Base-by-base conservation (phyloP, 352 stramenopile species). In the Elongisporangium undulatum region DNA sequence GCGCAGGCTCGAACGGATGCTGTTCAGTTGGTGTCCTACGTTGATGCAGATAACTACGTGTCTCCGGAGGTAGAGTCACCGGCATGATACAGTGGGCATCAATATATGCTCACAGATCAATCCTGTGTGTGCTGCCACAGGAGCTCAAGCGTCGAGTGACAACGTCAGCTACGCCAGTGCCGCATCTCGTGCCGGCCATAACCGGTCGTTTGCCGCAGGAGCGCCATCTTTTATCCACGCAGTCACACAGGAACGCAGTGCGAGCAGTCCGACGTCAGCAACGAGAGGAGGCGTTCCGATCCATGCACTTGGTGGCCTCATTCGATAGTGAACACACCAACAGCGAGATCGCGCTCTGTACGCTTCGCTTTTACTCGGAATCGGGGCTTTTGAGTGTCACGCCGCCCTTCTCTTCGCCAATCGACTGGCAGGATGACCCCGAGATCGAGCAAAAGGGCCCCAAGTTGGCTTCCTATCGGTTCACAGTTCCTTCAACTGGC, bases 231-330 rank as follows among this genome's bases (percentile, higher is more conserved):
- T 22, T 62, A 55, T 41, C 58, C 29, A 60, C 39, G 4, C 63
- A 50, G 62, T 80, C 71, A 12, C 39, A 63, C n/a, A 19, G n/a
- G 56, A 82, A 79, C 34, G 55, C 48, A 21, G 52, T 61, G 59
- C 71, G 56, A 16, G 69, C 34, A 19, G 82, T 56, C 69, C 59
- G 69, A 29, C 77, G 77, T n/a, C 49, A 58, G 1, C 77, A 80
- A 41, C 79, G 79, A 9, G 82, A 90, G 41, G 71, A 86, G 53
- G 61, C 64, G 45, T 78, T 79, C 51, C 72, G 71, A 21, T 63
- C 75, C n/a, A 92, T 92, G 82, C 75, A 89, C 56, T 53, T 92
- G 22, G 72, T 85, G 51, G 71, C 80, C 5, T 61, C 59, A 3
- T 56, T 90, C 5, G 63, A 77, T 52, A 39, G 29, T 7, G 22